Evolutionary conservation across 176 grass and related monocot genomes (phyloP).

Genomic region (Aegilops longissima): DNA sequence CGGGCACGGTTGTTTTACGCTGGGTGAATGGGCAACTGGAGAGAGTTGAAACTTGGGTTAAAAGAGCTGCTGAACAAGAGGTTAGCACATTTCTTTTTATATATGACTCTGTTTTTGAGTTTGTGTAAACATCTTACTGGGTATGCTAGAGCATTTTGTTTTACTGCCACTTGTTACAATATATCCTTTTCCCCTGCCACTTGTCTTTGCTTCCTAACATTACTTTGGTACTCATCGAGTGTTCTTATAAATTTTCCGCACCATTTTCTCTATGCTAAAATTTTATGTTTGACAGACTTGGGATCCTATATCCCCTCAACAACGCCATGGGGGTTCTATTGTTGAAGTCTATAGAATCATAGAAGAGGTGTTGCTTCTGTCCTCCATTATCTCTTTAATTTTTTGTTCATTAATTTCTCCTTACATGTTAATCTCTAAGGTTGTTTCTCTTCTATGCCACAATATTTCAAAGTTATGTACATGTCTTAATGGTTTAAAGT

Average conservation of each 20-base stretch:
- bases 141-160: not conserved
- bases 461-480: slow-evolving; percentile 7
- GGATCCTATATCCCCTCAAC: slow-evolving; percentile 98
- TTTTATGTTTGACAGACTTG: slow-evolving; percentile 57
- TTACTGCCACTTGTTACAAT: not conserved
- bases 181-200: not conserved
- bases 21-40: slow-evolving; percentile 97
- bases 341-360: slow-evolving; percentile 98
- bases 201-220: slow-evolving; percentile 1
- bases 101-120: not conserved
- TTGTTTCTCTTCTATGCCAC: slow-evolving; percentile 8
- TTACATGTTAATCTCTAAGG: not conserved
- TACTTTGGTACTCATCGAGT: slow-evolving; percentile 23
- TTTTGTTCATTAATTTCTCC: not conserved
- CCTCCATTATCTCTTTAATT: slow-evolving; percentile 6
- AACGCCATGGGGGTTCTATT: slow-evolving; percentile 89
- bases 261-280: slow-evolving; percentile 29
- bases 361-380: slow-evolving; percentile 73
- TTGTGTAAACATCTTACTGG: not conserved
- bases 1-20: slow-evolving; percentile 78
- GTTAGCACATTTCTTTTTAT: slow-evolving; percentile 40
- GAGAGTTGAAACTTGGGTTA: slow-evolving; percentile 93
- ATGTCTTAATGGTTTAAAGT: not conserved
- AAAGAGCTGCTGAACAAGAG: slow-evolving; percentile 81
- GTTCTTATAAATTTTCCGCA: not conserved